phyloP scores from a whole-genome alignment of 345 rosid species.

The Heritiera fomes region DNA sequence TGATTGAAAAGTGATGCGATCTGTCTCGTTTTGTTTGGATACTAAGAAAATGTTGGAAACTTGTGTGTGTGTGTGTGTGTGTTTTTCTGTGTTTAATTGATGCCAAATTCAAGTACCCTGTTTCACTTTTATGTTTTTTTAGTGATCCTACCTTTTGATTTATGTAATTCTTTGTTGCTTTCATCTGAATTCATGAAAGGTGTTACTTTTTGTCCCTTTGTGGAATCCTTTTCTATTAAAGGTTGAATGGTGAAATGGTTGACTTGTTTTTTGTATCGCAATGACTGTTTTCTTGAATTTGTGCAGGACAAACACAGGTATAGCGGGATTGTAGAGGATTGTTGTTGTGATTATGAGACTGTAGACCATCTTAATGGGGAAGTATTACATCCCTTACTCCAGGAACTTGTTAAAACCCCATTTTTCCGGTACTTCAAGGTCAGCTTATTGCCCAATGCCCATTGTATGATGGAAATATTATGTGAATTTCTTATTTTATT shows the following conservation, averaged over 20 bases:
- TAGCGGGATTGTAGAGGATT: conserved; percentile 81
- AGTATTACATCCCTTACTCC: conserved; percentile 75
- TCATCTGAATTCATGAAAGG: not conserved
- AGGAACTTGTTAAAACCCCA: conserved; percentile 74
- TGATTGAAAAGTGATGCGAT: not conserved
- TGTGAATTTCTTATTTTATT: not conserved
- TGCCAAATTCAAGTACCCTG: too few relatives aligned
- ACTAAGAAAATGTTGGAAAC: not conserved
- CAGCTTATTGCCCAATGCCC: not conserved
- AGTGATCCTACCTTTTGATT: too few relatives aligned
- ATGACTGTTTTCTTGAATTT: conserved; percentile 4
- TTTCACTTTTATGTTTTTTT: too few relatives aligned
- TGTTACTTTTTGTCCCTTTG: not conserved
- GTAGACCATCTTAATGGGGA: conserved; percentile 65
- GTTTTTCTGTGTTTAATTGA: too few relatives aligned
- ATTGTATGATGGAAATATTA: not conserved
- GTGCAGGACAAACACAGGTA: conserved; percentile 49
- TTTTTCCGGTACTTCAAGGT: conserved; percentile 95
- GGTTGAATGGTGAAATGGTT: not conserved
- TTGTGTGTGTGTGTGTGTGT: too few relatives aligned
- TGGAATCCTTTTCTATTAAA: not conserved
- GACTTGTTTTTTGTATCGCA: not conserved
- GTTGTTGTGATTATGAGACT: conserved; percentile 91
- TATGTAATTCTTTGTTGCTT: too few relatives aligned
- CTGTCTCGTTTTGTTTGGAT: not conserved